Base-by-base conservation (phyloP, 371 early-diverging fungal genomes). In the Basidiobolus heterosporus region DNA sequence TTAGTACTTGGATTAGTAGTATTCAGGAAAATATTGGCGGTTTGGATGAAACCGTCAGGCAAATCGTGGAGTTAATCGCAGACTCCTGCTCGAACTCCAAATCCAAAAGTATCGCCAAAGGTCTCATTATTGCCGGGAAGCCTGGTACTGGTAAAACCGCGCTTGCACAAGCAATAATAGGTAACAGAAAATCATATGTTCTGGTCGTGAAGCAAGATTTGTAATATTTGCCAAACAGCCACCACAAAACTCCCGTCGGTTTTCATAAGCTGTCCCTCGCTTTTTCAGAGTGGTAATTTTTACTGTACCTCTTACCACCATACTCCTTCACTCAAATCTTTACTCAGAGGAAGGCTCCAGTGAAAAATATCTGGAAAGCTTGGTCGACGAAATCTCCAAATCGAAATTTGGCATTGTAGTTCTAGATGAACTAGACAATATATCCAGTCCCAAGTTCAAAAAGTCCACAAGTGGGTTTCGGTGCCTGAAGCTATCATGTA, bases 61-160 rank as follows among this genome's bases (percentile, higher is more conserved):
- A 40, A 17, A 35, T 41, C 18, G 21, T 7, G 6, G 22, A 19
- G 1, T 22, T 39, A 30, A 36, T 8, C n/a, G 7, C 11, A 19
- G 17, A 17, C 11, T 15, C 18, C 18, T 21, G 15, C 8, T 19
- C 17, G 20, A 42, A 42, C 17, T 17, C 8, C 2, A 15, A n/a
- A 22, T 22, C 20, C 1, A 44, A 20, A 2, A 19, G 17, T 24
- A 38, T 15, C 14, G 14, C 24, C 16, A 23, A 44, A 30, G 30
- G 30, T 30, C 30, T 30, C 15, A 20, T 75, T 22, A 36, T 80
- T 1, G 58, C 62, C 41, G 80, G 80, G 36, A 70, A 64, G 21
- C 80, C 80, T 8, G 80, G 80, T 7, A 70, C 68, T 18, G 80
- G 80, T 24, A 80, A 80, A 56, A 77, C 76, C 11, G 62, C 60